Base-by-base conservation (phyloP, 2,329 filamentous ascomycete genomes). In the Cordyceps cateniannulata region DNA sequence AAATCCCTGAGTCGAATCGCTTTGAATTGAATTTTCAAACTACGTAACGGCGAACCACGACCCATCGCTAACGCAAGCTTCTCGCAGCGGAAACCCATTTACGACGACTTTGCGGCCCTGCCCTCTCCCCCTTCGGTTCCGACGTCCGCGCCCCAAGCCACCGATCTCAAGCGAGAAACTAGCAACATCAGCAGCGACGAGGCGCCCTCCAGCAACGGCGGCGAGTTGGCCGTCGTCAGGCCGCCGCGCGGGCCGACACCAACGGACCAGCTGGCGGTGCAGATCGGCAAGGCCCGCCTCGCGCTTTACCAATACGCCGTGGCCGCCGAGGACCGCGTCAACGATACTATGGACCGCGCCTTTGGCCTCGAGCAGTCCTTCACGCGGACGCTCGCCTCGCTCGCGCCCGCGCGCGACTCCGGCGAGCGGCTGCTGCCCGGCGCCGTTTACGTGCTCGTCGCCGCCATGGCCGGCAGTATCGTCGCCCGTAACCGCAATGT, bases 381-480 rank as follows among this genome's bases (percentile, higher is more conserved):
- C 79, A 96, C 93, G 68, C 85, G 83, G 75, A 98, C 95, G 63
- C 77, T 99, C 67, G 91, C 93, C 62, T 92, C 89, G 24, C 84
- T 99, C 44, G 95, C 93, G 22, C 95, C 95, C 32, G 81, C 92
- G 42, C 88, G 87, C 69, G 89, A 93, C 76, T 90, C 86, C 63
- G 90, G 90, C 72, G 95, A 99, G 81, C 86, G 87, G 71, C 83
- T 99, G 61, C 87, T 98, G 76, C 95, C 95, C 38, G 93, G 93
- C 27, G 81, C 86, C 62, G 85, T 98, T 67, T 98, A 98, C 77
- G 92, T 98, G 51, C 84, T 97, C 32, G 93, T 99, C 52, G 88
- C 93, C 47, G 87, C 91, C 69, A 97, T 99, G 93, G 91, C 95
- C 40, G 95, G 93, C 67, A 92, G 86, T 75, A 98, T 99, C 72